These are phyloP conservation scores for Ganoderma leucocontextum DNA, from an alignment of 1,284 basidiomycete species.

Conservation along the genomic window DNA sequence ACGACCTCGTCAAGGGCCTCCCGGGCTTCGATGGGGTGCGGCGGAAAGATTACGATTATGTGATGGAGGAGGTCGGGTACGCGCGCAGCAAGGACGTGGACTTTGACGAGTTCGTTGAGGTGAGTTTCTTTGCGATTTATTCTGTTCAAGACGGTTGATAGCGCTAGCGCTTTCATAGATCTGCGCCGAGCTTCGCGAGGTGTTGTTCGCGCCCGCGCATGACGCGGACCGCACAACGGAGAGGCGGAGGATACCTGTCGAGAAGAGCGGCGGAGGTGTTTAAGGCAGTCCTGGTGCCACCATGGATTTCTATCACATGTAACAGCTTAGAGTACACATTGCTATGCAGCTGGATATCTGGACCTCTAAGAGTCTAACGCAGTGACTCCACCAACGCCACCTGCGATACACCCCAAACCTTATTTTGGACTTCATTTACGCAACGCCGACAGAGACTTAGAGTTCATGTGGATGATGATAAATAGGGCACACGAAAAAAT, in stretches of 20 bases:
- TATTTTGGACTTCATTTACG: not conserved
- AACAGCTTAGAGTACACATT: not conserved
- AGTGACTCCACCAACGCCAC: not conserved
- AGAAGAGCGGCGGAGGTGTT: conserved; percentile 87
- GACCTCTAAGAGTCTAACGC: not conserved
- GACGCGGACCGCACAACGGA: conserved; percentile 48
- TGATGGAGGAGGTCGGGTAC: conserved; percentile 81
- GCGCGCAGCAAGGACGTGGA: conserved; percentile 61
- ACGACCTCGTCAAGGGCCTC: conserved; percentile 54
- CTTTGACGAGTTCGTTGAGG: conserved; percentile 86
- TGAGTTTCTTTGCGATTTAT: conserved; percentile 38
- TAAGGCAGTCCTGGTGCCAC: conserved; percentile 44
- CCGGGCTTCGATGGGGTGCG: conserved; percentile 62
- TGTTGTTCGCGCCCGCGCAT: conserved; percentile 64
- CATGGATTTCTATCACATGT: conserved; percentile 4
- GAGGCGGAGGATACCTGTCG: conserved; percentile 78
- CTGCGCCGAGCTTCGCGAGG: conserved; percentile 84
- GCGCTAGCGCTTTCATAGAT: conserved; percentile 54
- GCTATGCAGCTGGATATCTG: not conserved
- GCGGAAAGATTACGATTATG: conserved; percentile 72
- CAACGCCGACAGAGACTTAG: not conserved
- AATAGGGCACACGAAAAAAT: not conserved
- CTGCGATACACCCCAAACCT: conserved; percentile 1
- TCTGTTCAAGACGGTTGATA: not conserved
- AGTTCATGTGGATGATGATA: no score